Evolutionary conservation across 371 early-diverging fungal species (phyloP).

Genomic region (Dinochytrium kinnereticum): DNA sequence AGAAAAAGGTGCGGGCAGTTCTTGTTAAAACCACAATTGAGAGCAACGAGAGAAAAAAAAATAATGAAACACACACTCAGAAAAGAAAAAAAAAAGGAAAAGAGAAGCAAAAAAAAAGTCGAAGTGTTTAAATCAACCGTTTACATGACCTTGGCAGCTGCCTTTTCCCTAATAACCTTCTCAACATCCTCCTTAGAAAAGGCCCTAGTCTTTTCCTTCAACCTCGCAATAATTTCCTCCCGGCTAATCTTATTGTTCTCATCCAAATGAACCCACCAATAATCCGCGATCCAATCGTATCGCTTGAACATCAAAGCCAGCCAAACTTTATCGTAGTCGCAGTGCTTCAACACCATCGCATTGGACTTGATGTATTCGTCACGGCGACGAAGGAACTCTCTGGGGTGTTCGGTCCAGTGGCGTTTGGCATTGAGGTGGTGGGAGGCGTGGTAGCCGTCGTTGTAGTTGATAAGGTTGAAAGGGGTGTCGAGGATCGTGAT

Average conservation of each 20-base stretch:
- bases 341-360: conserved; percentile 38
- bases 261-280: conserved; percentile 26
- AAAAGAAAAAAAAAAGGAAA: no score
- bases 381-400: conserved; percentile 34
- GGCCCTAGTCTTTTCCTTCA: conserved; percentile 31
- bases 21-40: no score
- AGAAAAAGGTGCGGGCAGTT: no score
- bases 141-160: neutral
- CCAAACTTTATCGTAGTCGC: conserved; percentile 41
- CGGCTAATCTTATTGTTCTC: conserved; percentile 6
- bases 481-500: conserved; percentile 40
- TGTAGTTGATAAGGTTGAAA: conserved; percentile 44
- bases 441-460: conserved; percentile 56
- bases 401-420: conserved; percentile 52
- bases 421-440: conserved; percentile 51
- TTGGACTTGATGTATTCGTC: conserved; percentile 32
- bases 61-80: no score
- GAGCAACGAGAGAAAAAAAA: no score
- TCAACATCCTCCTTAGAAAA: conserved; percentile 36
- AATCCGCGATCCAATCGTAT: conserved; percentile 35
- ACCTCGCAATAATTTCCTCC: conserved; percentile 32
- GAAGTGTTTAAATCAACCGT: no score
- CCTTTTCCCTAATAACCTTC: conserved; percentile 13
- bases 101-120: no score
- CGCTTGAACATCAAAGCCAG: conserved; percentile 34